Evolutionary conservation across 805 yeast species (phyloP), one percentile per base, ranked within the genome.

Genomic region (Hanseniaspora pseudoguilliermondii): DNA sequence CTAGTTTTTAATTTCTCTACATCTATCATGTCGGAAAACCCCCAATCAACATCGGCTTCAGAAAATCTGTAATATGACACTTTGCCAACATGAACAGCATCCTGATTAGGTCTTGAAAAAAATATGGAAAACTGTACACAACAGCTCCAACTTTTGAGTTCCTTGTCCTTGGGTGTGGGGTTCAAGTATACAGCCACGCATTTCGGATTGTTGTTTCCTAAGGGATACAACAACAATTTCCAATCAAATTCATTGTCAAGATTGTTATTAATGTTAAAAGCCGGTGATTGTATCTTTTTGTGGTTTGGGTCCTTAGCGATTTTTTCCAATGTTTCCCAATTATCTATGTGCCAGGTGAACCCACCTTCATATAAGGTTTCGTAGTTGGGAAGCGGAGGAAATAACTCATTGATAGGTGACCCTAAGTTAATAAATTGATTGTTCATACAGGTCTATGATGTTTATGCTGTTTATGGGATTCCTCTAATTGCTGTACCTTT

Each of bases 41-140:
- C 99, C 99, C 99, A 93, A 67, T 93, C 99, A 1, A 86, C 79
- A 55, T 86, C 95, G 48, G 75, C 72, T 10, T 80, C 74, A 60
- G 75, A 79, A 70, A 87, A 93, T 59, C 98, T 73, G 66, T 89
- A 96, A 57, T 79, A 79, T 0, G 96, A 84, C 8, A 78, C 75
- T 62, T 81, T 83, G 13, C 77, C 69, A 27, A 80, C 72, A 64
- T 78, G 81, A n/a, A 79, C 71, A 5, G 74, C 66, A 63, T 82
- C 79, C 5, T 73, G 62, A 2, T 62, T 72, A 0, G 96, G 95
- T 64, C 85, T 85, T 79, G 96, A 89, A 57, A 87, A 73, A 49
- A 83, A 84, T 43, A 93, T 75, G 4, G 86, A 86, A 69, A 93
- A 93, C 63, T 89, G 95, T 2, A 93, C 95, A 70, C 97, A 89